Base-by-base conservation (phyloP, 768 basidiomycete genomes). In the Coprinellus aureogranulatus region DNA sequence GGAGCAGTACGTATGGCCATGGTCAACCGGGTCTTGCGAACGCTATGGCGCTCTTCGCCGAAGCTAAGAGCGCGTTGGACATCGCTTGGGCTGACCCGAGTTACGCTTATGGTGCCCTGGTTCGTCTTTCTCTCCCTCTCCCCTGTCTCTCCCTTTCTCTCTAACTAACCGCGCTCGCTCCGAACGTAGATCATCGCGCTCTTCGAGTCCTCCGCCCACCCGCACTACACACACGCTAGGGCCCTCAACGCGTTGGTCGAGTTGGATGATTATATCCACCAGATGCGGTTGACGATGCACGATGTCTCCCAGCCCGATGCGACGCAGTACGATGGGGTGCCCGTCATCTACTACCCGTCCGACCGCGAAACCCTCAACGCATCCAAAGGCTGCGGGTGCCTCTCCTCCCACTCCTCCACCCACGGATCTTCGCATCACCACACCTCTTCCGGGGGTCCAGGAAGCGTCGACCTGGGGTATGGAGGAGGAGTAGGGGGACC, bases 161-260 rank as follows among this genome's bases (percentile, higher is more conserved):
- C 8, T 57, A 8, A n/a, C 41, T 22, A 22, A 18, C 18, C 41
- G 18, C 40, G 34, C 25, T 14, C 16, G n/a, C 34, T 34, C 34
- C 14, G 34, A 6, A 6, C n/a, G 3, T 59, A 89, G 89, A 83
- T 92, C 49, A 77, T 92, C 9, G 87, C 90, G 4, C 73, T 92
- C 2, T 92, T 89, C 63, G 90, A 92, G 67, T 81, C 83, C 0
- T 91, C 87, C 1, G 81, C 86, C 4, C 87, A 92, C 59, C 89
- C 88, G 5, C 74, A 80, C 42, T 81, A 90, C 65, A 80, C 78
- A 22, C 75, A 80, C 3, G 78, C 81, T 22, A 80, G 85, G 14
- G 79, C 83, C 11, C 73, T 75, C 22, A 70, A 70, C 20, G 77
- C 89, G 0, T 73, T 92, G 10, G 66, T 80, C 40, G 74, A 79